These are phyloP conservation scores for Podaxis rugospora DNA, from an alignment of 768 basidiomycete species.

Conservation along the genomic window DNA sequence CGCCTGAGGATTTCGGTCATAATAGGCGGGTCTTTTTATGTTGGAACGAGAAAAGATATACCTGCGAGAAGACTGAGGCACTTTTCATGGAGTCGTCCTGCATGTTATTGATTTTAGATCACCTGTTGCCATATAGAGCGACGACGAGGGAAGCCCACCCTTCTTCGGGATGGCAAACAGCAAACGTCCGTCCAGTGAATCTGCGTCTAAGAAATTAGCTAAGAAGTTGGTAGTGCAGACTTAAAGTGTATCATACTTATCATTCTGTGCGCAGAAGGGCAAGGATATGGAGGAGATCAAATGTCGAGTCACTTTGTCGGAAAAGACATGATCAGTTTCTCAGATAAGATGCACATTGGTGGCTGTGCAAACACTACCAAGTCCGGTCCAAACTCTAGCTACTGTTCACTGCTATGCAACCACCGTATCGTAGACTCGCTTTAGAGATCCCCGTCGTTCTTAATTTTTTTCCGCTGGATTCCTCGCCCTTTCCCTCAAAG, in stretches of 20 bases:
- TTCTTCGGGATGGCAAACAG: conserved; percentile 98
- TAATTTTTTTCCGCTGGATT: neutral
- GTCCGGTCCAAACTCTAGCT: neutral
- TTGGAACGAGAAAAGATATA: conserved; percentile 26
- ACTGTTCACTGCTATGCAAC: neutral
- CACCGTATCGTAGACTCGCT: neutral
- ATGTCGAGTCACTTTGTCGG: conserved; percentile 5
- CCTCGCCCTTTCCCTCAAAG: neutral
- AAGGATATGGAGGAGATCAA: neutral
- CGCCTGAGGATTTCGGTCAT: conserved; percentile 44
- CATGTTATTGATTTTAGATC: neutral
- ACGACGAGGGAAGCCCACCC: conserved; percentile 41
- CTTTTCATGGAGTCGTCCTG: conserved; percentile 88
- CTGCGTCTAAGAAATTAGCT: conserved; percentile 43
- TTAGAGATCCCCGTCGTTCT: neutral
- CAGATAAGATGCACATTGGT: conserved; percentile 10
- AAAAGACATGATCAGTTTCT: neutral
- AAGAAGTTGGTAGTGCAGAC: neutral
- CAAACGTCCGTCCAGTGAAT: conserved; percentile 77
- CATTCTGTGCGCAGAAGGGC: neutral
- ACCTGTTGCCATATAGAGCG: conserved; percentile 1
- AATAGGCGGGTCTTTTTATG: neutral
- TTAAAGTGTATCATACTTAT: conserved; percentile 1
- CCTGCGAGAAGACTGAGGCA: conserved; percentile 83
- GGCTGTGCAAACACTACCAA: conserved; percentile 9